These are phyloP conservation scores for Jaminaea rosea DNA, from an alignment of 1,284 basidiomycete genomes.

Conservation along the genomic window DNA sequence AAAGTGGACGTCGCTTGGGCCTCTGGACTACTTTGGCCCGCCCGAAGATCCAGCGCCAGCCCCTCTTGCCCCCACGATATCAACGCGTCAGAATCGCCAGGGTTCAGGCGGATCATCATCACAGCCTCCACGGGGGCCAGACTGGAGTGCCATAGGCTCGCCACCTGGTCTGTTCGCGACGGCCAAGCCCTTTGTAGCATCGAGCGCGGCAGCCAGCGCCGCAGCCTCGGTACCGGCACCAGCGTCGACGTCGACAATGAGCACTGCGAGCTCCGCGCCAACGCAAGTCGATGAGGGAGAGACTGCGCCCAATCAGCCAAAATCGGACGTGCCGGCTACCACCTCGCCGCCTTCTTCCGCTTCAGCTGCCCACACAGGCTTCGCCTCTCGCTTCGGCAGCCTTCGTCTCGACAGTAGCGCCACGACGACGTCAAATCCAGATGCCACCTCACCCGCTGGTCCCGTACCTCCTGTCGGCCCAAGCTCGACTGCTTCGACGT, in stretches of 20 bases:
- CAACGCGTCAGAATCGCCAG: no score
- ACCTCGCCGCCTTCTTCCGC: neutral
- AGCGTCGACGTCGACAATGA: no score
- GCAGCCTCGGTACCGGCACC: no score
- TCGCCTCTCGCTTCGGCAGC: constrained; percentile 21
- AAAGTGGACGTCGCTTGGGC: constrained; percentile 32
- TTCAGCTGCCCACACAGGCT: neutral
- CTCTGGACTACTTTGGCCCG: constrained; percentile 31
- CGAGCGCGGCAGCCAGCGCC: neutral
- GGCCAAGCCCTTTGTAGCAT: neutral
- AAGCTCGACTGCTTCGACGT: neutral
- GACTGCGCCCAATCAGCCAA: no score
- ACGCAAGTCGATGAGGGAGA: no score
- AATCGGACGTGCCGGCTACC: no score
- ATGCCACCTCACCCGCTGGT: no score
- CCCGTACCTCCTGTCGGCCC: no score
- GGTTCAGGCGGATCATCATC: no score
- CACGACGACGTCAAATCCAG: neutral
- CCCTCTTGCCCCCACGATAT: no score
- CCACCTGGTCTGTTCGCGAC: constrained; percentile 17
- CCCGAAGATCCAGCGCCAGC: no score
- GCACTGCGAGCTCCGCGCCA: no score
- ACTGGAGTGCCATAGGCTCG: constrained; percentile 27
- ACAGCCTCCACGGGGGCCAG: constrained; percentile 15
- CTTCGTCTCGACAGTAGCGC: constrained; percentile 18